Percentiles rank a stretch among this genome's conserved stretches.
Evolutionary conservation across 305 asterid genomes (phyloP).

Genomic region (Striga hermonthica): DNA sequence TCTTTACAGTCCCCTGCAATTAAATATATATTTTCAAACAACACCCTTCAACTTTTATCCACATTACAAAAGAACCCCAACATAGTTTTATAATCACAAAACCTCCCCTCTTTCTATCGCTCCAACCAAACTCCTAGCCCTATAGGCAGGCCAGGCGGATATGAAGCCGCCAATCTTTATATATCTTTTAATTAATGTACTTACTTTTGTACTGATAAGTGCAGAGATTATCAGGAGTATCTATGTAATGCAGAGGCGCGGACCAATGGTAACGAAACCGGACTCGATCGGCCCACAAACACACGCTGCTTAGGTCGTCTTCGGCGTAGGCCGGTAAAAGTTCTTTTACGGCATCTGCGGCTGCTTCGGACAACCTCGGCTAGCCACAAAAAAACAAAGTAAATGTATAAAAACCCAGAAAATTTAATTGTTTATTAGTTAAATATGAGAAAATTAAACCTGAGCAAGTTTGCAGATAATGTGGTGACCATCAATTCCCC

Average conservation of each 20-base stretch:
- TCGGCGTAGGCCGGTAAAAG: conserved; percentile 61
- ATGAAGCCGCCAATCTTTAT: too few relatives aligned
- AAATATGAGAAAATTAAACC: conserved; percentile 33
- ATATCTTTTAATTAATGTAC: conserved; percentile 20
- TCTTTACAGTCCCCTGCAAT: conserved; percentile 85
- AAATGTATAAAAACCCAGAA: not conserved
- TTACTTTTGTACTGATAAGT: conserved; percentile 70
- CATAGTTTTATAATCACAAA: not conserved
- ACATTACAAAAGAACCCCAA: not conserved
- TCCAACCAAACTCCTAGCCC: too few relatives aligned
- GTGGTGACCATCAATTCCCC: conserved; percentile 88
- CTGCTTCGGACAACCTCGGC: conserved; percentile 69
- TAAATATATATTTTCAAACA: not conserved
- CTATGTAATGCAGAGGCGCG: conserved; percentile 69
- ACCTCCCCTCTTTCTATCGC: too few relatives aligned
- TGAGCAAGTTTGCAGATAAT: conserved; percentile 72
- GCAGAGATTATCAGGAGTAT: conserved; percentile 79
- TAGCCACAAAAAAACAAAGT: conserved; percentile 30
- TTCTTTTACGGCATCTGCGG: conserved; percentile 65
- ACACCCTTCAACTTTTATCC: not conserved
- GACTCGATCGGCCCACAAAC: conserved; percentile 86
- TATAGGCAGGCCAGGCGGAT: too few relatives aligned
- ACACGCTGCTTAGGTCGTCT: conserved; percentile 66
- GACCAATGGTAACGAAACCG: conserved; percentile 81
- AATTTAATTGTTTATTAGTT: too few relatives aligned